Conservation (phyloP, 2,329 filamentous ascomycete species). For the Helminthosporium solani region DNA sequence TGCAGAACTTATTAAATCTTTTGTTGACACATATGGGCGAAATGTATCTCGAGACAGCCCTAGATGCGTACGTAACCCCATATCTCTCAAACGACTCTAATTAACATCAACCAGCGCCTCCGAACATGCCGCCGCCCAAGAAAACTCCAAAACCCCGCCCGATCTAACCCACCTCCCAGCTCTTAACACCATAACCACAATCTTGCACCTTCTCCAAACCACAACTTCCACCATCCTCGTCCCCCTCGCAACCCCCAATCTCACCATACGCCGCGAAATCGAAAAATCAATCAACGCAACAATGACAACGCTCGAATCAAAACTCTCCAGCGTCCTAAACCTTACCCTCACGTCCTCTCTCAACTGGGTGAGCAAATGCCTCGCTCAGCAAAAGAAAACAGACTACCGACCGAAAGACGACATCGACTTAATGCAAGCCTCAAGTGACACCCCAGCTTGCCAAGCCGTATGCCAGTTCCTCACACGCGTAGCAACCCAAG, state of each 20-base stretch:
- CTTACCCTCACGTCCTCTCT: conserved; percentile 71
- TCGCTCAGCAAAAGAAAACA: conserved; percentile 78
- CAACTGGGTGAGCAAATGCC: conserved; percentile 71
- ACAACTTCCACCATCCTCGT: conserved; percentile 90
- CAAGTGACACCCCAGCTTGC: conserved; percentile 74
- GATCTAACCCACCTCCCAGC: conserved; percentile 81
- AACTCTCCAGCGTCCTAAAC: conserved; percentile 71
- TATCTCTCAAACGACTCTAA: neutral
- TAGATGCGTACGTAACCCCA: conserved; percentile 55
- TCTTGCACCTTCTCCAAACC: conserved; percentile 89
- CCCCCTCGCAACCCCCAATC: conserved; percentile 82
- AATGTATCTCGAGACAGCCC: conserved; percentile 67
- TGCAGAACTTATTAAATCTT: conserved; percentile 78
- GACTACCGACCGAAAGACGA: conserved; percentile 85
- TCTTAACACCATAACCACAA: conserved; percentile 78
- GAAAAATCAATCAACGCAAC: conserved; percentile 76
- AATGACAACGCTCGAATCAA: conserved; percentile 78
- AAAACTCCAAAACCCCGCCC: conserved; percentile 79
- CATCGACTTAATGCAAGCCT: conserved; percentile 47
- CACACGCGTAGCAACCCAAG: conserved; percentile 62
- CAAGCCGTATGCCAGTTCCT: conserved; percentile 80
- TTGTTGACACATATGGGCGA: conserved; percentile 86
- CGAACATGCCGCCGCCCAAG: conserved; percentile 73
- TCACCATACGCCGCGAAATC: conserved; percentile 86
- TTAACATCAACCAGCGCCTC: conserved; percentile 41